phyloP scores from a whole-genome alignment of 148 eudicot genomes.

The Persicaria maculosa region DNA sequence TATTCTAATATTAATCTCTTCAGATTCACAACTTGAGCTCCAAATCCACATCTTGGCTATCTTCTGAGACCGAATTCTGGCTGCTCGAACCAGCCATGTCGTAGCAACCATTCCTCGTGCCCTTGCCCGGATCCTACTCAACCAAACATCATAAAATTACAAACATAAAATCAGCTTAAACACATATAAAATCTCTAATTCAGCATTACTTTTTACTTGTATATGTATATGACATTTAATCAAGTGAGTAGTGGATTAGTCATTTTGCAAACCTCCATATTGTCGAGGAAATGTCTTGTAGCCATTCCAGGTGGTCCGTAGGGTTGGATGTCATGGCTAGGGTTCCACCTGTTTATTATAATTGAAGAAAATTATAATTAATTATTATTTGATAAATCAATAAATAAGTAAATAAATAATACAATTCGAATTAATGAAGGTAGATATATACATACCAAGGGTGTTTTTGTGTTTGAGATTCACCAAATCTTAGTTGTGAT shows the following conservation, averaged over 20 bases:
- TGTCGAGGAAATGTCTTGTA: slow-evolving; percentile 34
- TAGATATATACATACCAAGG: neutral
- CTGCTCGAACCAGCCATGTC: slow-evolving; percentile 31
- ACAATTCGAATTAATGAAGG: neutral
- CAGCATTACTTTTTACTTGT: no score
- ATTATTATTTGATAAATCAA: neutral
- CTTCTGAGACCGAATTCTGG: slow-evolving; percentile 34
- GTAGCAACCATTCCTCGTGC: slow-evolving; percentile 12
- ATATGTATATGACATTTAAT: neutral
- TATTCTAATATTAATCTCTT: neutral
- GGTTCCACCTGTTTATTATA: slow-evolving; percentile 36
- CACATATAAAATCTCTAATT: no score
- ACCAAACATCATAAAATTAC: neutral
- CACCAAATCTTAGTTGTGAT: slow-evolving; percentile 30
- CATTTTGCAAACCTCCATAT: slow-evolving; percentile 22
- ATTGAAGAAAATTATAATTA: neutral
- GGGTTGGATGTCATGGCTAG: slow-evolving; percentile 27
- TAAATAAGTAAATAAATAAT: neutral
- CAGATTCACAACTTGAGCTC: slow-evolving; percentile 37
- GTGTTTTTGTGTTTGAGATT: slow-evolving; percentile 23
- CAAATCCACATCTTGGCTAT: slow-evolving; percentile 43
- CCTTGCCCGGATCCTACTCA: slow-evolving; percentile 17
- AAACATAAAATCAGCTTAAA: neutral
- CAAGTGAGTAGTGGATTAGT: neutral
- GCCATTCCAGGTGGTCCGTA: slow-evolving; percentile 26